These are phyloP conservation scores for Lecanicillium sp. DNA, from an alignment of 2,329 filamentous ascomycete genomes.

Conservation along the genomic window DNA sequence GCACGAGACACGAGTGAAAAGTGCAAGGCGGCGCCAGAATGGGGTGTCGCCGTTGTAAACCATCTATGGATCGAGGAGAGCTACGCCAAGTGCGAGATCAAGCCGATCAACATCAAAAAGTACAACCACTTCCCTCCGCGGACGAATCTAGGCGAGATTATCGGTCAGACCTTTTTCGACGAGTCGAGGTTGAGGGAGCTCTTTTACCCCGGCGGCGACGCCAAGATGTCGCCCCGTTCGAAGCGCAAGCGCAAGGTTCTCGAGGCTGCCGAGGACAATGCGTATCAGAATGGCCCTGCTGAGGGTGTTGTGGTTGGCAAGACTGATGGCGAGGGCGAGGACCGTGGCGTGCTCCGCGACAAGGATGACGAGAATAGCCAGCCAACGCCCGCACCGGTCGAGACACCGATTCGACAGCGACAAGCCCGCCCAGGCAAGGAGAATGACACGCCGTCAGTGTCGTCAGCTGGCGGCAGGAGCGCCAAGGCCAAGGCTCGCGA, in stretches of 20 bases:
- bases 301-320: slow-evolving; percentile 38
- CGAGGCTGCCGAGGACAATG: slow-evolving; percentile 43
- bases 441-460: slow-evolving; percentile 67
- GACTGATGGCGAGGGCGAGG: slow-evolving; percentile 24
- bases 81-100: slow-evolving; percentile 79
- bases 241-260: slow-evolving; percentile 43
- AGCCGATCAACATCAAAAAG: slow-evolving; percentile 62
- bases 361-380: slow-evolving; percentile 25
- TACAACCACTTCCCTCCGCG: slow-evolving; percentile 83
- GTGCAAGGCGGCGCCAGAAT: slow-evolving; percentile 84
- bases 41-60: slow-evolving; percentile 84
- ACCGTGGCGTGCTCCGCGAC: slow-evolving; percentile 37
- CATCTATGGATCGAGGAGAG: slow-evolving; percentile 97
- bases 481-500: slow-evolving; percentile 81
- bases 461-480: slow-evolving; percentile 67
- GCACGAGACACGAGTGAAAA: slow-evolving; percentile 88
- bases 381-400: slow-evolving; percentile 18
- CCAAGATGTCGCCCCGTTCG: slow-evolving; percentile 31
- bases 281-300: slow-evolving; percentile 36
- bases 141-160: slow-evolving; percentile 88
- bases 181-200: slow-evolving; percentile 50
- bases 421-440: slow-evolving; percentile 62
- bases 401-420: slow-evolving; percentile 33
- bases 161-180: slow-evolving; percentile 82
- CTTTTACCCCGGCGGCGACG: slow-evolving; percentile 59